Evolutionary conservation across 2,329 filamentous ascomycete species (phyloP).

Genomic region (Neopestalotiopsis sp.): DNA sequence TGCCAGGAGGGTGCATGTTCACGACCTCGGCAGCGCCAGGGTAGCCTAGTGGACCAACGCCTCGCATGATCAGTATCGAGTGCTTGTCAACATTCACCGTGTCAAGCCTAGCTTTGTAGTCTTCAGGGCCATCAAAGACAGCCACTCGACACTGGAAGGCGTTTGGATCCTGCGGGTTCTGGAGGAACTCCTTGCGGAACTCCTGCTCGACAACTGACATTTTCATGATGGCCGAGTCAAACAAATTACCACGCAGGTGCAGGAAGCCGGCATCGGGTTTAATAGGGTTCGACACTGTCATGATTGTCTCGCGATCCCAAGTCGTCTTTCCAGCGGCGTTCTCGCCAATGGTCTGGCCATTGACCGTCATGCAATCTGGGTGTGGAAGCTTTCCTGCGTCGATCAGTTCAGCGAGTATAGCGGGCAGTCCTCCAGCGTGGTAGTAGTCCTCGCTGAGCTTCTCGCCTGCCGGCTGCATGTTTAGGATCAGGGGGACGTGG

Average conservation of each 20-base stretch:
- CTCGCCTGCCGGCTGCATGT: conserved; percentile 60
- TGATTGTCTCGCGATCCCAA: conserved; percentile 56
- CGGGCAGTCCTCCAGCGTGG: conserved; percentile 57
- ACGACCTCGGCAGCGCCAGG: conserved; percentile 58
- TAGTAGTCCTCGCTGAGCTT: conserved; percentile 60
- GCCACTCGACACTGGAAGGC: conserved; percentile 53
- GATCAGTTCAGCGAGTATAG: conserved; percentile 58
- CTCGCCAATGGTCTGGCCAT: conserved; percentile 49
- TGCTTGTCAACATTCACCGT: conserved; percentile 45
- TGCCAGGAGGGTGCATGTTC: conserved; percentile 39
- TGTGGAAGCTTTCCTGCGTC: conserved; percentile 51
- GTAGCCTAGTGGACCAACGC: conserved; percentile 54
- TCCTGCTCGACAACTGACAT: conserved; percentile 53
- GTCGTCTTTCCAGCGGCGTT: conserved; percentile 50
- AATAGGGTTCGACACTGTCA: conserved; percentile 49
- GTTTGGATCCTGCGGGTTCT: conserved; percentile 50
- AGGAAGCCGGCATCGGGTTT: conserved; percentile 57
- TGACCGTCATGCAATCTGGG: conserved; percentile 48
- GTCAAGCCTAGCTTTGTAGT: conserved; percentile 51
- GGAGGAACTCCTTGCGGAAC: conserved; percentile 51
- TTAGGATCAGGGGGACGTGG: conserved; percentile 55
- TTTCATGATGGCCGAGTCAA: conserved; percentile 60
- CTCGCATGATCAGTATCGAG: conserved; percentile 55
- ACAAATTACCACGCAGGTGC: conserved; percentile 52
- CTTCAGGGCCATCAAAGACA: conserved; percentile 57